These are phyloP conservation scores for Tetradesmus obliquus DNA, from an alignment of 139 green algal species.

Conservation along the genomic window DNA sequence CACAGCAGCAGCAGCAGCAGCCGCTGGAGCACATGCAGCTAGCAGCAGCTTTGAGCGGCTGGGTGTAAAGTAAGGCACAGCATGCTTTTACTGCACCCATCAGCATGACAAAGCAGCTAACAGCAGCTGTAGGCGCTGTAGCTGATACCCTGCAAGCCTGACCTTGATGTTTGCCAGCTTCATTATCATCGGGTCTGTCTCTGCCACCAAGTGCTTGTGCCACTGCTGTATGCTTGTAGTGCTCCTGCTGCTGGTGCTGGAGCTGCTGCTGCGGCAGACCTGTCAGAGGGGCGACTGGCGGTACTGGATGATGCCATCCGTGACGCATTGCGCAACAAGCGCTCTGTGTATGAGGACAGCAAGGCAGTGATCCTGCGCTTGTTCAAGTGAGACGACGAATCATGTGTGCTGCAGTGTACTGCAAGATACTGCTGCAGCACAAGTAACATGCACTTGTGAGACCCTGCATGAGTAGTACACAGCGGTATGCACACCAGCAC, in stretches of 20 bases:
- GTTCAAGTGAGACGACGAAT: constrained; percentile 59
- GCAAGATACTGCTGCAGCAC: background rate
- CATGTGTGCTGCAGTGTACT: background rate
- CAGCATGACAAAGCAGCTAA: background rate
- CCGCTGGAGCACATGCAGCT: background rate
- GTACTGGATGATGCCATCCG: constrained; percentile 64
- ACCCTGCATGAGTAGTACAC: background rate
- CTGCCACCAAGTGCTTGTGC: background rate
- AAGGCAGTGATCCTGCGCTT: constrained; percentile 65
- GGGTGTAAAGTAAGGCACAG: background rate
- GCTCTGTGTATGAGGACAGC: constrained; percentile 63
- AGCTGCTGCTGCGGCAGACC: background rate
- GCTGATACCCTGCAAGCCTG: too few species aligned
- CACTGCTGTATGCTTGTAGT: constrained; percentile 10
- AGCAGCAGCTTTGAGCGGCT: background rate
- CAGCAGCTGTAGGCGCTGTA: background rate
- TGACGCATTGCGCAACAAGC: constrained; percentile 55
- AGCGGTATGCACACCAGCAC: background rate
- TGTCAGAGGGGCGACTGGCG: constrained; percentile 52
- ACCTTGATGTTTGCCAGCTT: too few species aligned
- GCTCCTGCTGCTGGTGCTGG: background rate
- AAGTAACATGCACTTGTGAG: background rate
- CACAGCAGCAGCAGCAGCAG: background rate
- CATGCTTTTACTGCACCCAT: background rate
- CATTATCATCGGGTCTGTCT: too few species aligned